Percentiles rank a stretch among this genome's conserved stretches.
These are phyloP conservation scores for Komagataella phaffii DNA, from an alignment of 805 yeast species.

Conservation along the genomic window DNA sequence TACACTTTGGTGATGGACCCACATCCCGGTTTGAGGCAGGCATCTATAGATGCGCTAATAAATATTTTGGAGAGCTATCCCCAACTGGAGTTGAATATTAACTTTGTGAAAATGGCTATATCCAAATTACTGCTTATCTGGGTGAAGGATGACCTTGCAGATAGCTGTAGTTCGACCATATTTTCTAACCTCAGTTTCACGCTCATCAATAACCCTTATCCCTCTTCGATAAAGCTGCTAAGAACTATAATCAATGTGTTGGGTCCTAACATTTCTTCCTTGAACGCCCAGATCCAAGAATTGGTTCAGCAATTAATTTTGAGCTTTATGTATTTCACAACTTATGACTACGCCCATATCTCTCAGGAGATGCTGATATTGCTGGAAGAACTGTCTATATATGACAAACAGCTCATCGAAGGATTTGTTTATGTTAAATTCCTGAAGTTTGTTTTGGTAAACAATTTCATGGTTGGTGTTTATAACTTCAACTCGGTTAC, in stretches of 20 bases:
- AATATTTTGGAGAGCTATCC: slow-evolving; percentile 41
- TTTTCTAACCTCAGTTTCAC: slow-evolving; percentile 36
- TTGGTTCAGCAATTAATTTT: slow-evolving; percentile 22
- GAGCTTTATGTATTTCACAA: slow-evolving; percentile 22
- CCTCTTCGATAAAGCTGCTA: slow-evolving; percentile 27
- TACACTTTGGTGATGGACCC: slow-evolving; percentile 61
- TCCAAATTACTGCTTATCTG: slow-evolving; percentile 23
- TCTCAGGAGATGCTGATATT: slow-evolving; percentile 25
- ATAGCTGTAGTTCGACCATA: slow-evolving; percentile 25
- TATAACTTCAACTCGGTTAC: slow-evolving; percentile 9
- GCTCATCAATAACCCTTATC: slow-evolving; percentile 24
- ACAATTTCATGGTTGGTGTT: slow-evolving; percentile 20
- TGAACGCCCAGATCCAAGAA: slow-evolving; percentile 15
- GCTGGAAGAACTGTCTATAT: slow-evolving; percentile 32
- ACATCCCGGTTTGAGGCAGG: slow-evolving; percentile 71
- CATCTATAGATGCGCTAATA: slow-evolving; percentile 50
- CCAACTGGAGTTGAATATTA: slow-evolving; percentile 12
- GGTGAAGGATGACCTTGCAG: slow-evolving; percentile 35
- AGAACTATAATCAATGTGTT: slow-evolving; percentile 31
- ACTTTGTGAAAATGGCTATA: slow-evolving; percentile 29
- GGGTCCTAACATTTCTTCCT: slow-evolving; percentile 40
- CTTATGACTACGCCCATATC: slow-evolving; percentile 18
- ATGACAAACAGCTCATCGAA: slow-evolving; percentile 24
- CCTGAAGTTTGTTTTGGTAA: slow-evolving; percentile 17
- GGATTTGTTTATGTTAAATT: slow-evolving; percentile 14